Conservation (phyloP, 1,139 yeast genomes). For the Candida neerlandica region DNA sequence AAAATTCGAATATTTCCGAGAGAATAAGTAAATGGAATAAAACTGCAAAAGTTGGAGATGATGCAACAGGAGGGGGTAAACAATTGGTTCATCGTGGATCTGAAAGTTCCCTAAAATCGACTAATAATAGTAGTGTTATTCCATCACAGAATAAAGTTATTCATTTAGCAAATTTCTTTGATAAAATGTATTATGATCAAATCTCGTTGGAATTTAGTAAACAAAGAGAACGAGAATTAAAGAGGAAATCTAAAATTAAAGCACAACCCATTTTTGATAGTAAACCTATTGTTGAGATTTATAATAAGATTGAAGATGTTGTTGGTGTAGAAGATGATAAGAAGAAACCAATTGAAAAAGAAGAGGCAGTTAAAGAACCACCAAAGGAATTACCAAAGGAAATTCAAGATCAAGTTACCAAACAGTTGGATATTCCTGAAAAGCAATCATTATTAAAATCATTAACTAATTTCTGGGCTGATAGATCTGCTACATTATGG, state of each 20-base stretch:
- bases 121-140: conserved; percentile 8
- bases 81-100: conserved; percentile 14
- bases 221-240: conserved; percentile 80
- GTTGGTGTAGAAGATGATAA: conserved; percentile 46
- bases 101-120: conserved; percentile 12
- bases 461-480: conserved; percentile 94
- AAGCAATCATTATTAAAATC: conserved; percentile 79
- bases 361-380: conserved; percentile 11
- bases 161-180: conserved; percentile 68
- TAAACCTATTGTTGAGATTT: conserved; percentile 89
- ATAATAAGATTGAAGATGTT: conserved; percentile 87
- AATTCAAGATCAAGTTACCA: conserved; percentile 4
- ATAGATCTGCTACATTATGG: conserved; percentile 94
- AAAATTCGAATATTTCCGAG: conserved; percentile 17
- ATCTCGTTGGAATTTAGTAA: conserved; percentile 82
- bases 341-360: conserved; percentile 11
- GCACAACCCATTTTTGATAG: conserved; percentile 79
- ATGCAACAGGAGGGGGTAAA: not conserved
- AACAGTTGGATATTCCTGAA: conserved; percentile 45
- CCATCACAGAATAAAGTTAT: conserved; percentile 47
- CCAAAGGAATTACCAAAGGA: conserved; percentile 6
- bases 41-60: conserved; percentile 12
- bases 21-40: conserved; percentile 19
- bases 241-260: conserved; percentile 62
- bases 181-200: conserved; percentile 78